These are phyloP conservation scores for Calvatia gigantea DNA, from an alignment of 768 basidiomycete genomes.

Conservation along the genomic window DNA sequence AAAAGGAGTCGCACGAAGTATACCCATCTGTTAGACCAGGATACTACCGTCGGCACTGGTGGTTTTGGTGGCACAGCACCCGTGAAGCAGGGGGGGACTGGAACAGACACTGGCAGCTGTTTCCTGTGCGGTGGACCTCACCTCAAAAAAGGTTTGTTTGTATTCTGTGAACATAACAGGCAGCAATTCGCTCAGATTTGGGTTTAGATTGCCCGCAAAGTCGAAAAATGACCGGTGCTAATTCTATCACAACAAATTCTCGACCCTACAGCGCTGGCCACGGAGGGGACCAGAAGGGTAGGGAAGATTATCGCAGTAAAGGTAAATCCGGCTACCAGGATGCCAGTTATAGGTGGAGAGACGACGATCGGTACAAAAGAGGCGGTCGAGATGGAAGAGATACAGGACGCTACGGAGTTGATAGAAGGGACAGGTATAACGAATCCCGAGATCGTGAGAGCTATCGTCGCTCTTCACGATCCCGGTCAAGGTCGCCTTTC, in stretches of 20 bases:
- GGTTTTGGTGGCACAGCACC: slow-evolving; percentile 63
- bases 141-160: slow-evolving; percentile 73
- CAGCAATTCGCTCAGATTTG: not conserved
- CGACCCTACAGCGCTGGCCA: slow-evolving; percentile 14
- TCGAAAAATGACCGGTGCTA: slow-evolving; percentile 24
- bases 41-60: slow-evolving; percentile 66
- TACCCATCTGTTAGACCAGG: slow-evolving; percentile 93
- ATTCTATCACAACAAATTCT: slow-evolving; percentile 13
- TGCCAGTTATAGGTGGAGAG: slow-evolving; percentile 9
- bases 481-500: slow-evolving; percentile 29
- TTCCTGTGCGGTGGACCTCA: slow-evolving; percentile 95
- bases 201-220: slow-evolving; percentile 29
- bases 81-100: slow-evolving; percentile 53
- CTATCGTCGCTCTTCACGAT: slow-evolving; percentile 24
- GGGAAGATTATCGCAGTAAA: slow-evolving; percentile 6
- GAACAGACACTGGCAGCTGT: slow-evolving; percentile 66
- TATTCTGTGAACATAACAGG: not conserved
- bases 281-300: slow-evolving; percentile 5
- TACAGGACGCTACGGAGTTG: slow-evolving; percentile 19
- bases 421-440: slow-evolving; percentile 19
- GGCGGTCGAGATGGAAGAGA: slow-evolving; percentile 17
- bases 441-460: slow-evolving; percentile 23
- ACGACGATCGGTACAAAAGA: slow-evolving; percentile 15
- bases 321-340: slow-evolving; percentile 8
- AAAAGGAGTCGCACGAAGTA: slow-evolving; percentile 93